A percentile compares a stretch with the other conserved stretches of the same genome.
phyloP scores from a whole-genome alignment of 2,329 filamentous ascomycete genomes.

The Macroventuria anomochaeta region DNA sequence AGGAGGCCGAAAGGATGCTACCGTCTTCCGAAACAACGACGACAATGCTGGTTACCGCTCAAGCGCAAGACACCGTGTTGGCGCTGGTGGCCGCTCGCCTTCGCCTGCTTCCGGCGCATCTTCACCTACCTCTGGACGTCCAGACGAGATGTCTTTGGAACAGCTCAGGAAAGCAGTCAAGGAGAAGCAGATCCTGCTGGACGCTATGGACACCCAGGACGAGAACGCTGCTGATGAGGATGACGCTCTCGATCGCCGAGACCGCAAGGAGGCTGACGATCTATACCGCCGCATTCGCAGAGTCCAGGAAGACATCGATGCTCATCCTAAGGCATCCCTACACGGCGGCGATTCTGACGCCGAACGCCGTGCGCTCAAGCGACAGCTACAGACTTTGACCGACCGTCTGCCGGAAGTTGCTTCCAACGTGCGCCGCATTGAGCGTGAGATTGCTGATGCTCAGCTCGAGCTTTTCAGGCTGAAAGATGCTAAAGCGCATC shows the following conservation, averaged over 20 bases:
- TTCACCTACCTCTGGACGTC: slow-evolving; percentile 63
- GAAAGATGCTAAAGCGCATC: slow-evolving; percentile 90
- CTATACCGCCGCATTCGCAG: slow-evolving; percentile 90
- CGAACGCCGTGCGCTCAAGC: slow-evolving; percentile 82
- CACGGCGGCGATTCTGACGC: slow-evolving; percentile 77
- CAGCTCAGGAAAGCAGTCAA: slow-evolving; percentile 91
- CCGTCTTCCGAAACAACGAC: slow-evolving; percentile 95
- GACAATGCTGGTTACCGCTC: slow-evolving; percentile 90
- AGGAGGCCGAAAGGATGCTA: slow-evolving; percentile 84
- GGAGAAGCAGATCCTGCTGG: slow-evolving; percentile 91
- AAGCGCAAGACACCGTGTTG: slow-evolving; percentile 85
- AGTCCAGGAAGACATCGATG: slow-evolving; percentile 93
- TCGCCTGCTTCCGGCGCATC: slow-evolving; percentile 70
- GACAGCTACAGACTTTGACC: slow-evolving; percentile 85
- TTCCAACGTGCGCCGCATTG: slow-evolving; percentile 87
- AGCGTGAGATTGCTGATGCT: slow-evolving; percentile 91
- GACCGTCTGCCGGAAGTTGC: slow-evolving; percentile 92
- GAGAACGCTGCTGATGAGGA: slow-evolving; percentile 90
- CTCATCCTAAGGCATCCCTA: slow-evolving; percentile 76
- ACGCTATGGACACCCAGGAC: slow-evolving; percentile 95
- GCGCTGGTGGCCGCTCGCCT: slow-evolving; percentile 71
- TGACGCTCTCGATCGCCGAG: slow-evolving; percentile 86
- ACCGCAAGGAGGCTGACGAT: slow-evolving; percentile 90
- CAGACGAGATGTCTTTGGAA: slow-evolving; percentile 84
- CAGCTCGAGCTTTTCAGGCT: slow-evolving; percentile 91